A percentile compares a stretch with the other conserved stretches of the same genome.
These are phyloP conservation scores for Trichoderma sp. DNA, from an alignment of 2,329 filamentous ascomycete genomes.

Conservation along the genomic window DNA sequence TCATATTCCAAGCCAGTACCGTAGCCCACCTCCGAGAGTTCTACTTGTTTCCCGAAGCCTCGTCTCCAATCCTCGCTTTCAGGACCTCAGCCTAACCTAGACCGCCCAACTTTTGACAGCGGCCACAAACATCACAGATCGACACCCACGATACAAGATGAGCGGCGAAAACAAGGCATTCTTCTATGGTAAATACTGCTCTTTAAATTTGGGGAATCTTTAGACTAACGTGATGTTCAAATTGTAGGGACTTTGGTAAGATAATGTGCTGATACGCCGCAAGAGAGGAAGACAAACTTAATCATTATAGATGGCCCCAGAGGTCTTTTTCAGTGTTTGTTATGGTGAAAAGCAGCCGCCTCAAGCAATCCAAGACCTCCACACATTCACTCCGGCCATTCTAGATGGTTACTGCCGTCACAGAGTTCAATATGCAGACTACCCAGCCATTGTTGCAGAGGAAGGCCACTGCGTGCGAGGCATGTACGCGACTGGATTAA, in stretches of 20 bases:
- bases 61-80: neutral
- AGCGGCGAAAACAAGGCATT: slow-evolving; percentile 51
- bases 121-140: neutral
- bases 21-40: neutral
- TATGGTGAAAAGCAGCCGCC: slow-evolving; percentile 59
- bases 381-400: slow-evolving; percentile 71
- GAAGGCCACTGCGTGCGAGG: slow-evolving; percentile 66
- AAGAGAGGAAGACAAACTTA: slow-evolving; percentile 20
- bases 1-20: neutral
- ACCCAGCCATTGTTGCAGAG: slow-evolving; percentile 72
- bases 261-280: neutral
- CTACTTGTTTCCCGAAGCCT: neutral
- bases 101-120: neutral
- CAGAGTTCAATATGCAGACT: slow-evolving; percentile 70
- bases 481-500: slow-evolving; percentile 75
- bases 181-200: slow-evolving; percentile 53
- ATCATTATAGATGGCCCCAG: slow-evolving; percentile 68
- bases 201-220: neutral
- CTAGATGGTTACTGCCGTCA: slow-evolving; percentile 71
- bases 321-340: slow-evolving; percentile 83
- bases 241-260: slow-evolving; percentile 16
- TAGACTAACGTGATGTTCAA: neutral
- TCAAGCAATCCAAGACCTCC: slow-evolving; percentile 55
- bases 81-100: neutral
- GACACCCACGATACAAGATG: slow-evolving; percentile 33